Conservation (phyloP, 2,329 filamentous ascomycete genomes). For the Zymoseptoria crescenta region DNA sequence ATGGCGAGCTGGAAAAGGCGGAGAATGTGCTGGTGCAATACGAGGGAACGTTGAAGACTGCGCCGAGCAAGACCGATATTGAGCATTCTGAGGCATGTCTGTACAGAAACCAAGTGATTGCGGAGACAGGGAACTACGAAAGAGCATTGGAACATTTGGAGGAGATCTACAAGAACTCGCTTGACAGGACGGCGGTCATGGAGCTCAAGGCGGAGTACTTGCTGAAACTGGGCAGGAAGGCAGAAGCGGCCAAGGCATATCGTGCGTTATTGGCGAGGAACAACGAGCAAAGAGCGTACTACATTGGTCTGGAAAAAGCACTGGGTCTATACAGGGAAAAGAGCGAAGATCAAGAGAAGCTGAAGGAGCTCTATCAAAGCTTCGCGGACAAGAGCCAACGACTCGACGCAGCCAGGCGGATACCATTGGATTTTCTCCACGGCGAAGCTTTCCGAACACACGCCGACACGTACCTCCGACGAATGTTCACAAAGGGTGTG, state of each 20-base stretch:
- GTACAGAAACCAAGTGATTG: conserved; percentile 94
- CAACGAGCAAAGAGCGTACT: conserved; percentile 79
- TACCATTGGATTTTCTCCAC: conserved; percentile 82
- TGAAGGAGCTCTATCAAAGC: conserved; percentile 71
- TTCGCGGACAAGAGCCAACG: conserved; percentile 75
- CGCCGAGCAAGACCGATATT: conserved; percentile 68
- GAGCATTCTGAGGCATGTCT: conserved; percentile 90
- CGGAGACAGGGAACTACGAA: conserved; percentile 75
- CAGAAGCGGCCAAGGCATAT: conserved; percentile 77
- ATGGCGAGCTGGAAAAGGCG: conserved; percentile 75
- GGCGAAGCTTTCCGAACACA: conserved; percentile 73
- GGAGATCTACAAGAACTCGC: conserved; percentile 63
- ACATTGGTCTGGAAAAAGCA: conserved; percentile 64
- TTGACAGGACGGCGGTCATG: conserved; percentile 78
- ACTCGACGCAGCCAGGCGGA: conserved; percentile 73
- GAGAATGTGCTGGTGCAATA: conserved; percentile 88
- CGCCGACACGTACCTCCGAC: conserved; percentile 68
- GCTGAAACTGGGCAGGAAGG: conserved; percentile 63
- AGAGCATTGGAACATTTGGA: conserved; percentile 83
- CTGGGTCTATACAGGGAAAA: conserved; percentile 58
- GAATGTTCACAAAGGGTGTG: conserved; percentile 85
- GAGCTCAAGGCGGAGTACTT: conserved; percentile 83
- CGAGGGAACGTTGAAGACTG: conserved; percentile 82
- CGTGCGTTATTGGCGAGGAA: conserved; percentile 76
- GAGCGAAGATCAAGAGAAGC: conserved; percentile 55